Evolutionary conservation across 495 filamentous ascomycete genomes (phyloP).

Genomic region (Neurospora tetraspora): DNA sequence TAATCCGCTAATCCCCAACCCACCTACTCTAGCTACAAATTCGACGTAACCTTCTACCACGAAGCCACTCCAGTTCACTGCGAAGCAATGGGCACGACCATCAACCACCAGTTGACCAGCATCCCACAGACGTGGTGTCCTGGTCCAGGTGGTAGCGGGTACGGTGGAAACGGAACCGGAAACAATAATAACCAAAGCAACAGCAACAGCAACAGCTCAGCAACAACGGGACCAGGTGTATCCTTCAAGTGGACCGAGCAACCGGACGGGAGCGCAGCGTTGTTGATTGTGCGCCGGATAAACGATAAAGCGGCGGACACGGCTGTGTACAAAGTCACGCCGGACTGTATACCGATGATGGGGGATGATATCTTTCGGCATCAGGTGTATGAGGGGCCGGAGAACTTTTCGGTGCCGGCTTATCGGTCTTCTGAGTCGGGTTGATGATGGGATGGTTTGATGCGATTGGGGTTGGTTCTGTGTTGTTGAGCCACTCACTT

Average conservation of each 20-base stretch:
- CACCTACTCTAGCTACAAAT: constrained; percentile 9
- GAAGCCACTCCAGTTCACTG: constrained; percentile 4
- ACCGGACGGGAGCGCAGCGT: not conserved
- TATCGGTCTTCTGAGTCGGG: not conserved
- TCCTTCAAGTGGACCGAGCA: constrained; percentile 14
- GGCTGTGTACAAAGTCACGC: constrained; percentile 3
- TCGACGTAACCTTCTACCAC: constrained; percentile 11
- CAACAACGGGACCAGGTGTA: not conserved
- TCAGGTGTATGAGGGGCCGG: constrained; percentile 23
- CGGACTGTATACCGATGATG: constrained; percentile 1
- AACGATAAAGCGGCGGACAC: constrained; percentile 2
- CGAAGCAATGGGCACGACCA: constrained; percentile 13
- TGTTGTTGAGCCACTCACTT: not conserved
- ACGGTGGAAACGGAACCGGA: not conserved
- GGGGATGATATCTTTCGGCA: constrained; percentile 9
- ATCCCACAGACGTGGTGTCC: constrained; percentile 13
- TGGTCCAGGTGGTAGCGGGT: not conserved
- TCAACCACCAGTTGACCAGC: constrained; percentile 3
- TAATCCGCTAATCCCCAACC: not conserved
- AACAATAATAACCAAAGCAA: not conserved
- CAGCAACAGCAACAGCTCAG: not conserved
- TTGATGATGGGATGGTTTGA: no score
- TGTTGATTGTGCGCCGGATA: constrained; percentile 9
- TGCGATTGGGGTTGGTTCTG: not conserved
- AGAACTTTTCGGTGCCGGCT: constrained; percentile 18